Base-by-base conservation (phyloP, 1,284 basidiomycete genomes). In the Ustilago vetiveriae region DNA sequence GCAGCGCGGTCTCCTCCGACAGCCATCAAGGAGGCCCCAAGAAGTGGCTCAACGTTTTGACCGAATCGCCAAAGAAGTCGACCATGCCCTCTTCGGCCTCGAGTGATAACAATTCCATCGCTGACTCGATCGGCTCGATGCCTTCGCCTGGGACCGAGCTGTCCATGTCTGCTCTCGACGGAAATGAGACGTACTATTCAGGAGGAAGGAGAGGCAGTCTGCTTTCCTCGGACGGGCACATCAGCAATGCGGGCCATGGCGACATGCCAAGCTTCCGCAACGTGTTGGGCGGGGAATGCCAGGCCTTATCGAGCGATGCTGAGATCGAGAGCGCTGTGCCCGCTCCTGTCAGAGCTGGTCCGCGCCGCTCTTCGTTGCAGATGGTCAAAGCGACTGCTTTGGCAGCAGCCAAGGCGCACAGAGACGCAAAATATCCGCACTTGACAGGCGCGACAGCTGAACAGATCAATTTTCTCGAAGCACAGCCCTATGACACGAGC, bases 401-500 rank as follows among this genome's bases (percentile, higher is more conserved):
- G 27, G 60, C 54, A n/a, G 42, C 42, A 9, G 60, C 55, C 8
- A 58, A 64, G 35, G 59, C 55, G 17, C 51, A 56, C 9, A 27
- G 66, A 23, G 59, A 69, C 1, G 66, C 60, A 32, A 69, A 60
- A 37, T 64, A 69, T 26, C 66, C 59, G 19, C 65, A 68, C 16
- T 32, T 68, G 36, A 68, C 58, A 1, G 65, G 65, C 6, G 64
- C 64, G 4, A 64, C 56, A 3, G 70, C 65, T 1, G 65, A 68
- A 36, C 65, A 68, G 43, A 68, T 68, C 22, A 58, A 68, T 54
- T 68, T 45, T n/a, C 45, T 68, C 24, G 76, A 73, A 53, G 64
- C 39, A 56, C 84, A 84, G 16, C 82, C 83, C 5, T 85, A 85
- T 72, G 85, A 85, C 53, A 83, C 83, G 16, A 83, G 82, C 22